Base-by-base conservation (phyloP, 148 eudicot species). In the Vaccinium macrocarpon region DNA sequence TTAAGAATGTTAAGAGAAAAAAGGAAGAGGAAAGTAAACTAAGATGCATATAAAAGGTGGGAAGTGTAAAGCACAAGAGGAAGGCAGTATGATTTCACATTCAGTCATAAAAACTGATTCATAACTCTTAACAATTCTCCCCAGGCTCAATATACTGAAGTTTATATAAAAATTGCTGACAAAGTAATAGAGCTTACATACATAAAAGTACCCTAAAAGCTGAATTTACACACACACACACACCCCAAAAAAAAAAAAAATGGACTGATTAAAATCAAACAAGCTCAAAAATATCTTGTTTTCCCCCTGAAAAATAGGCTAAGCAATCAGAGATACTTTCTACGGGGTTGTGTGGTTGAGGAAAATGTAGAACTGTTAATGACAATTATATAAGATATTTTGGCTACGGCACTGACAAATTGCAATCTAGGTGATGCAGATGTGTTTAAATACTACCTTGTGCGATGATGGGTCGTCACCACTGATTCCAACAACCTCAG, bases 401-500 rank as follows among this genome's bases (percentile, higher is more conserved):
- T 49, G 56, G 56, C 25, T 21, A 29, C 48, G n/a, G 16, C 35
- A 11, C 0, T 48, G 8, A 35, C 4, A 27, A n/a, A 21, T 42
- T 1, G 4, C 32, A 0, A 5, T 48, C n/a, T 11, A 49, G 14
- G 78, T 0, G 15, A 9, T 14, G 42, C 11, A 55, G 13, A 83
- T 15, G 14, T 70, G 3, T 73, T 70, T 8, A 6, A 16, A 38
- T 23, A 66, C 51, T 89, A 97, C 99, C 98, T 97, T 97, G 94
- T 97, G 99, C 21, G 99, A 97, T 86, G 90, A 27, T 18, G 91
- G 62, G 84, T 90, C 93, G 87, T 97, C 98, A 64, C 98, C 98
- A 55, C 98, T 97, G 52, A 97, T 95, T 53, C 99, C 99, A 49
- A 97, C 90, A 86, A 97, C 99, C 80, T 91, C 91, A 35, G 99